Base-by-base conservation (phyloP, 2,329 filamentous ascomycete species). In the Eutypa lata region DNA sequence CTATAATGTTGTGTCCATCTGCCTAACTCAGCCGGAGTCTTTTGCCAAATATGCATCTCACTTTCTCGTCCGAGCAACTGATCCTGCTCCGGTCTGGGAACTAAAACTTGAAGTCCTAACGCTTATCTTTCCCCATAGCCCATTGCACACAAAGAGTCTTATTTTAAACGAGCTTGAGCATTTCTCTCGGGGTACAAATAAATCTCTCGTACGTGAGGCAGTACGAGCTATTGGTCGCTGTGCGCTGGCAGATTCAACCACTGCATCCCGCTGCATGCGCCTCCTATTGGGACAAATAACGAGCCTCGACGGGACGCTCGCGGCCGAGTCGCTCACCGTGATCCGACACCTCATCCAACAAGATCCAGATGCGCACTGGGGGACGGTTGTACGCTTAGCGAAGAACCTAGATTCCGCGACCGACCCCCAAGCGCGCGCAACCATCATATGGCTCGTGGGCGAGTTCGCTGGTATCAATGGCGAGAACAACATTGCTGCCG, bases 401-500 rank as follows among this genome's bases (percentile, higher is more conserved):
- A 94, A 91, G 71, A 92, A 96, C 56, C 82, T 99, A 2, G 94
- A 97, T 65, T 89, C 88, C 3, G 90, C 91, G 2, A 90, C 89
- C 0, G 92, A 94, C 56, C 86, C 94, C 1, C 88, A 91, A 55
- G 94, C 94, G 3, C 82, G 94, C 59, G 94, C 94, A 3, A 96
- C 90, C 48, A 97, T 99, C 57, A 89, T 99, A 61, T 99, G 94
- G 94, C 83, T 99, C 1, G 92, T 97, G 0, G 94, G 94, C 45
- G 94, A 99, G 70, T 97, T 95, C 63, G 85, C 93, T 0, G 90
- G 91, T 0, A 71, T 88, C 2, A 84, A 91, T 52, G 82, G 87
- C 10, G 87, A 92, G 54, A 87, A 94, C 67, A 96, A 95, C 63
- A 93, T 99, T 56, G 94, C 94, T 0, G 87, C 93, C 0, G 94